Evolutionary conservation across 108 stramenopile species (phyloP).

Genomic region (Stephanodiscus minutulus): DNA sequence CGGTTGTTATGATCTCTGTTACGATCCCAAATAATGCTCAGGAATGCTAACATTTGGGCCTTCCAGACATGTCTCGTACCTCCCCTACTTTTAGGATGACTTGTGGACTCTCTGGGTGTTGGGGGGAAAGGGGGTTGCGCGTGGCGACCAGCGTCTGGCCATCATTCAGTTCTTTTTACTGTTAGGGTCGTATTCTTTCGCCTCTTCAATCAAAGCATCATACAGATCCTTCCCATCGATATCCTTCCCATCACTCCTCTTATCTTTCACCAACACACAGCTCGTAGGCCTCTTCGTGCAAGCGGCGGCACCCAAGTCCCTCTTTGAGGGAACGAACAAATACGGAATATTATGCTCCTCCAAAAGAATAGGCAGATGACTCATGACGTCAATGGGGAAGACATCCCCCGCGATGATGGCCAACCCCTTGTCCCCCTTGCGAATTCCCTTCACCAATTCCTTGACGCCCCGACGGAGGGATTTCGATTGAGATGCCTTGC

Average conservation of each 20-base stretch:
- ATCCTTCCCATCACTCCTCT: conserved; percentile 52
- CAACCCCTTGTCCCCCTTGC: conserved; percentile 94
- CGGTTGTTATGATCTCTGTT: neutral
- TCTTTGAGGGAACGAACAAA: conserved; percentile 96
- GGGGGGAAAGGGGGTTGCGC: too few species aligned
- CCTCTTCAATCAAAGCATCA: conserved; percentile 83
- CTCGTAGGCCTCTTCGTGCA: conserved; percentile 97
- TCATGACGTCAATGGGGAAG: conserved; percentile 96
- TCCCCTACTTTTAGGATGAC: neutral
- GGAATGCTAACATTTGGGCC: neutral
- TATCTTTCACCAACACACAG: conserved; percentile 88
- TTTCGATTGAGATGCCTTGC: conserved; percentile 89
- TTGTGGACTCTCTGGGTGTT: conserved; percentile 1
- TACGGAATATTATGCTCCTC: conserved; percentile 96
- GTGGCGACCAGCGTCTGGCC: neutral
- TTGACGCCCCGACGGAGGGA: conserved; percentile 94
- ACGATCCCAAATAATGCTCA: neutral
- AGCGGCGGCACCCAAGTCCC: conserved; percentile 96
- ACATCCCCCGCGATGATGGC: conserved; percentile 98
- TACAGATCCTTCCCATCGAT: conserved; percentile 90
- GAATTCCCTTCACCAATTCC: conserved; percentile 97
- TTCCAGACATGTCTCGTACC: neutral
- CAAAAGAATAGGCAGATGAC: conserved; percentile 91
- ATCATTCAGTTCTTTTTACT: conserved; percentile 15
- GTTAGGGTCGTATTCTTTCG: conserved; percentile 77